Base-by-base conservation (phyloP, 2,329 filamentous ascomycete species). In the Coniochaeta sp. region DNA sequence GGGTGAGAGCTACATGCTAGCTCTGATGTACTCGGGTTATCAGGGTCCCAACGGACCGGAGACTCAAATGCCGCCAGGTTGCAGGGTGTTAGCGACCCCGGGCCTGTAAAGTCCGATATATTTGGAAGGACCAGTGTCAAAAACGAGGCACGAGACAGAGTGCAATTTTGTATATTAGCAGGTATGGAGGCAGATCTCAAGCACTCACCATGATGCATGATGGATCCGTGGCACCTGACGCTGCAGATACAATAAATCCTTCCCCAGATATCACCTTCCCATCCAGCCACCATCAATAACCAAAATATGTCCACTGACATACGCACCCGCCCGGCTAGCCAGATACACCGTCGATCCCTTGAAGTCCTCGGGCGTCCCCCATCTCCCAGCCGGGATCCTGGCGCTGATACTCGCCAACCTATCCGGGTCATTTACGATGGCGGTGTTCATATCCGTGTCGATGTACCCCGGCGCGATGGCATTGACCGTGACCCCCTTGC, bases 271-370 rank as follows among this genome's bases (percentile, higher is more conserved):
- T 66, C 78, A 96, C 79, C 91, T 80, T 1, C 90, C 91, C 91
- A 96, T 96, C 91, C 91, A 96, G 12, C 92, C 92, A 8, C 92
- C 92, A 74, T 96, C 93, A 55, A 96, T 90, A 28, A 89, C 88
- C 66, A 96, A 70, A 6, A 91, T 79, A 74, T 96, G 90, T 0
- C 92, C 92, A 65, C 83, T 91, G 40, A 96, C 88, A 76, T 96
- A 96, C 11, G 79, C 84, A 70, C 89, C 90, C n/a, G 88, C 89
- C 70, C 77, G 81, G 68, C 89, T 89, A 1, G 90, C 90, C 64
- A 96, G 75, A 68, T 86, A 96, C 31, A 96, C 88, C 0, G 88
- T 82, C 0, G 85, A 87, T 0, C 91, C 92, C 78, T 93, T 93
- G 73, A 96, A 96, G 68, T 97, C 93, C 28, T 96, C 91, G 0